A percentile compares a stretch with the other conserved stretches of the same genome.
Evolutionary conservation across 495 filamentous ascomycete species (phyloP).

Genomic region (Daldinia childiae): DNA sequence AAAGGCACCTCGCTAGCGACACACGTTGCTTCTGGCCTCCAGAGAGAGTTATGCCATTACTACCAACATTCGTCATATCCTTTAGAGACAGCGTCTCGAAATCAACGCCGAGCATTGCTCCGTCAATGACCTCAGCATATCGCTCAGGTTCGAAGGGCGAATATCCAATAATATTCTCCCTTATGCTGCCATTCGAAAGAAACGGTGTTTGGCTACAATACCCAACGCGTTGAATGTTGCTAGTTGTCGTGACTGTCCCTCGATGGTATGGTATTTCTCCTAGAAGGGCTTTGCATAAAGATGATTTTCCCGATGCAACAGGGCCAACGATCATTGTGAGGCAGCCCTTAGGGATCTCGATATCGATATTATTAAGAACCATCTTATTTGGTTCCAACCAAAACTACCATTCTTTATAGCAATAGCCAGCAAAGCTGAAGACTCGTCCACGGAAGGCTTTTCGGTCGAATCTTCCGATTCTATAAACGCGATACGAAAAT

Average conservation of each 20-base stretch:
- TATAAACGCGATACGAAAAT: constrained; percentile 16
- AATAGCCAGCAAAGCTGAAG: background rate
- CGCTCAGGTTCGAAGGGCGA: constrained; percentile 64
- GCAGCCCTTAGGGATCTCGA: constrained; percentile 45
- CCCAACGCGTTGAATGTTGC: constrained; percentile 9
- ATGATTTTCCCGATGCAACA: constrained; percentile 62
- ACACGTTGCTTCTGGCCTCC: constrained; percentile 75
- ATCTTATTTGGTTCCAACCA: constrained; percentile 54
- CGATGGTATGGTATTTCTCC: constrained; percentile 56
- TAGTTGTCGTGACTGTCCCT: constrained; percentile 35
- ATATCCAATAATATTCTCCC: constrained; percentile 64
- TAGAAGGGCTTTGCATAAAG: constrained; percentile 59
- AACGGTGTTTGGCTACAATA: constrained; percentile 59
- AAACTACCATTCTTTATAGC: constrained; percentile 51
- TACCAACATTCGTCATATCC: constrained; percentile 69
- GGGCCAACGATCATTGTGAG: constrained; percentile 58
- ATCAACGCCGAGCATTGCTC: constrained; percentile 67
- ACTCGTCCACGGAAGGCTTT: background rate
- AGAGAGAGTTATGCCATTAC: constrained; percentile 70
- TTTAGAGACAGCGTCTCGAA: constrained; percentile 62
- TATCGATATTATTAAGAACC: constrained; percentile 49
- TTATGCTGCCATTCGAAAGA: constrained; percentile 67
- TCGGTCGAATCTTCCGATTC: constrained; percentile 13
- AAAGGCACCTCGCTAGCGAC: constrained; percentile 67
- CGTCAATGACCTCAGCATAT: constrained; percentile 71